phyloP scores from a whole-genome alignment of 2,329 filamentous ascomycete species.

The Blastomyces silverae region DNA sequence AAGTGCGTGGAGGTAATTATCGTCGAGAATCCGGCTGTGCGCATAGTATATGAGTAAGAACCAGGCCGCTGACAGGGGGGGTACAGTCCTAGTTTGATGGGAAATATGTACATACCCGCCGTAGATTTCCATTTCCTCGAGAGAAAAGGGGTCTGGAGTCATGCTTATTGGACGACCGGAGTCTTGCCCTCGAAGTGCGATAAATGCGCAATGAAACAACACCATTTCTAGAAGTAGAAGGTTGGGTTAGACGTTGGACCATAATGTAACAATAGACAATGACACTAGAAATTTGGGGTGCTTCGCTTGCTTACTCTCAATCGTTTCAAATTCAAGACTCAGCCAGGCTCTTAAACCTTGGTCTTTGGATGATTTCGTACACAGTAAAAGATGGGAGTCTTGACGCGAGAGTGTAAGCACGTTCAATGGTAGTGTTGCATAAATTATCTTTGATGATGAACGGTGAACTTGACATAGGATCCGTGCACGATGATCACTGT shows the following conservation, averaged over 20 bases:
- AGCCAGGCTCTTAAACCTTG: slow-evolving; percentile 47
- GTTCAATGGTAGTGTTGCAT: slow-evolving; percentile 48
- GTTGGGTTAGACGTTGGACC: slow-evolving; percentile 12
- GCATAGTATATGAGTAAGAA: slow-evolving; percentile 19
- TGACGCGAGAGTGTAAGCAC: slow-evolving; percentile 36
- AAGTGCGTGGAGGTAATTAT: slow-evolving; percentile 48
- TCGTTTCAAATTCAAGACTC: slow-evolving; percentile 48
- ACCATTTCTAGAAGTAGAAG: slow-evolving; percentile 45
- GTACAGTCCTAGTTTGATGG: not conserved
- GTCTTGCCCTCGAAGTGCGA: slow-evolving; percentile 55
- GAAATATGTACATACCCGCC: slow-evolving; percentile 38
- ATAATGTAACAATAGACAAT: not conserved
- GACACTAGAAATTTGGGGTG: not conserved
- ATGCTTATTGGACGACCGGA: slow-evolving; percentile 33
- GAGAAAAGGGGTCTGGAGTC: slow-evolving; percentile 47
- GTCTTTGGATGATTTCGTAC: slow-evolving; percentile 27
- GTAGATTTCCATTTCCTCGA: slow-evolving; percentile 44
- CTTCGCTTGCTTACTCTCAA: slow-evolving; percentile 43
- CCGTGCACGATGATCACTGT: slow-evolving; percentile 47
- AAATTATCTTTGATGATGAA: slow-evolving; percentile 35
- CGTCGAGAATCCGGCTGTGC: slow-evolving; percentile 48
- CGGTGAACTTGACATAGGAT: slow-evolving; percentile 48
- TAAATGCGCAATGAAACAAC: slow-evolving; percentile 51
- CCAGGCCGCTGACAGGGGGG: not conserved
- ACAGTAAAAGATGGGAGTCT: slow-evolving; percentile 38